These are phyloP conservation scores for Pholiota conissans DNA, from an alignment of 768 basidiomycete species.

Conservation along the genomic window DNA sequence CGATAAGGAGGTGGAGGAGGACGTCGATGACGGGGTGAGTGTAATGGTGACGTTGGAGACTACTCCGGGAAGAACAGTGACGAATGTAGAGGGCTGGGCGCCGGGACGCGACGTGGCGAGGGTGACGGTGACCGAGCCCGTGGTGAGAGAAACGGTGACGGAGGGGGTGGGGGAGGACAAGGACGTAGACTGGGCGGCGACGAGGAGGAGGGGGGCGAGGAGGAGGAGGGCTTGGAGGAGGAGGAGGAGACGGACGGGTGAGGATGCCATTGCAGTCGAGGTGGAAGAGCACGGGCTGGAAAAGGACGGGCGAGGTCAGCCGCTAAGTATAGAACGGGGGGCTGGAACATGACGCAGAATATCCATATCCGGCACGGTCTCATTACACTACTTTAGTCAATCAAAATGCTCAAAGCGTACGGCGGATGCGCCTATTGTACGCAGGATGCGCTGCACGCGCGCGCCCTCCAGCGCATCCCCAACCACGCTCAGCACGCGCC, in stretches of 20 bases:
- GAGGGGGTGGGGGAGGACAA: conserved; percentile 29
- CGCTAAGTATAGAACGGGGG: conserved; percentile 9
- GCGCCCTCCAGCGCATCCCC: conserved; percentile 34
- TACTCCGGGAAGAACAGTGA: conserved; percentile 54
- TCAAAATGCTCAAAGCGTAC: conserved; percentile 55
- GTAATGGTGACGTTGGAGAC: conserved; percentile 63
- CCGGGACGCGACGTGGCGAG: conserved; percentile 51
- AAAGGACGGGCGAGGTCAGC: conserved; percentile 19
- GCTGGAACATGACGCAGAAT: conserved; percentile 3
- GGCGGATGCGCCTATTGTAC: conserved; percentile 42
- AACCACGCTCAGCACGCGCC: conserved; percentile 67
- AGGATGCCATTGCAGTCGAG: conserved; percentile 8
- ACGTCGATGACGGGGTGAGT: conserved; percentile 42
- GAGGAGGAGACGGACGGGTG: conserved; percentile 13
- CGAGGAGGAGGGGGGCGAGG: conserved; percentile 16
- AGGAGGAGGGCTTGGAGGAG: conserved; percentile 23
- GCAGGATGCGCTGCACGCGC: conserved; percentile 46
- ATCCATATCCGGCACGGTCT: conserved; percentile 10
- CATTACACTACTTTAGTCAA: conserved; percentile 33
- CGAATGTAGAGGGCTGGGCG: conserved; percentile 46
- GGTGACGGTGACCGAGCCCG: conserved; percentile 43
- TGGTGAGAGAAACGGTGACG: conserved; percentile 56
- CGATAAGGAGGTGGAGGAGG: conserved; percentile 32
- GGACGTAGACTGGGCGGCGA: conserved; percentile 21
- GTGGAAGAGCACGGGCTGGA: conserved; percentile 12